A percentile compares a stretch with the other conserved stretches of the same genome.
phyloP scores from a whole-genome alignment of 1,284 basidiomycete genomes.

The Boletus nobilissimus region DNA sequence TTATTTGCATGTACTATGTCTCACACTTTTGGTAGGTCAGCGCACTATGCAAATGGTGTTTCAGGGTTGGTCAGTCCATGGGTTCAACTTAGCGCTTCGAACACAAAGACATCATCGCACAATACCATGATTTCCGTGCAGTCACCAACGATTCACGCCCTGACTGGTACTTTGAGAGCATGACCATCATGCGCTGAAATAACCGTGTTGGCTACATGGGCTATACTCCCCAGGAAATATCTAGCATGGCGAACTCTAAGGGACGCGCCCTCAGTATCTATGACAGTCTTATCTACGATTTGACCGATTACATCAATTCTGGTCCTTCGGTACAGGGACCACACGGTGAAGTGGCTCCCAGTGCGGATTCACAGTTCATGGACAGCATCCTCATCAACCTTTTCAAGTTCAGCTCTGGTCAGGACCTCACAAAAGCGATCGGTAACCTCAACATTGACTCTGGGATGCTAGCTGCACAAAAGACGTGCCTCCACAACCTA shows the following conservation, averaged over 20 bases:
- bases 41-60: slow-evolving; percentile 91
- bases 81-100: slow-evolving; percentile 82
- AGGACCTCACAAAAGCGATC: slow-evolving; percentile 86
- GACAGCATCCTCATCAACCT: slow-evolving; percentile 75
- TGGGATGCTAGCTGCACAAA: slow-evolving; percentile 81
- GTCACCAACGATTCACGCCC: slow-evolving; percentile 89
- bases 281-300: slow-evolving; percentile 87
- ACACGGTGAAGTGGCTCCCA: slow-evolving; percentile 66
- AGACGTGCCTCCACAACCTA: slow-evolving; percentile 90
- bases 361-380: slow-evolving; percentile 83
- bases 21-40: slow-evolving; percentile 68
- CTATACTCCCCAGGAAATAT: slow-evolving; percentile 83
- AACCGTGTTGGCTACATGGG: slow-evolving; percentile 92
- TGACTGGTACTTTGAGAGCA: slow-evolving; percentile 97
- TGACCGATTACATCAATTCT: slow-evolving; percentile 81
- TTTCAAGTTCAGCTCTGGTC: slow-evolving; percentile 86
- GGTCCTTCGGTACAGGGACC: slow-evolving; percentile 71
- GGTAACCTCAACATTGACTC: slow-evolving; percentile 73
- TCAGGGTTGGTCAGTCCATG: slow-evolving; percentile 86
- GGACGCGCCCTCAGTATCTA: slow-evolving; percentile 83
- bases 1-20: neutral
- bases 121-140: slow-evolving; percentile 96
- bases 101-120: slow-evolving; percentile 82
- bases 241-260: slow-evolving; percentile 67
- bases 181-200: slow-evolving; percentile 90